phyloP scores from a whole-genome alignment of 2,329 filamentous ascomycete genomes.

The Fusarium nisikadoi region DNA sequence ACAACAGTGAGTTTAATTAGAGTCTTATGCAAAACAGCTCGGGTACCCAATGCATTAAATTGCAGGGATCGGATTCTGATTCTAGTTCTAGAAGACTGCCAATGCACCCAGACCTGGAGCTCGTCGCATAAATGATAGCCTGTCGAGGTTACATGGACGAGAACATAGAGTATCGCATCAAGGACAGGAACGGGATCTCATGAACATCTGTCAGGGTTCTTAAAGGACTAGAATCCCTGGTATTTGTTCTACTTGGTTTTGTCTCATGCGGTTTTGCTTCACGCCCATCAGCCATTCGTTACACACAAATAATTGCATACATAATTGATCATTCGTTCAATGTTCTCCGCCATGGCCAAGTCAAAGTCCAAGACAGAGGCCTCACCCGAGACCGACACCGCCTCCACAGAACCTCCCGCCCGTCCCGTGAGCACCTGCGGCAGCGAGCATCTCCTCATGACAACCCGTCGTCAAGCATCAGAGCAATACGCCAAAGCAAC shows the following conservation, averaged over 20 bases:
- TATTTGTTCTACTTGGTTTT: no score
- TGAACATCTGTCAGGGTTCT: neutral
- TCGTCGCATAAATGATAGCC: neutral
- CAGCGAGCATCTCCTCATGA: neutral
- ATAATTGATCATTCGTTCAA: rapidly evolving
- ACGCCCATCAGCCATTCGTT: neutral
- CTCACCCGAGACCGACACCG: neutral
- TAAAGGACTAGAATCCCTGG: neutral
- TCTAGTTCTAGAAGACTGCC: neutral
- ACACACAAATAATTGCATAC: neutral
- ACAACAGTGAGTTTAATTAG: neutral
- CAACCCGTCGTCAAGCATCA: constrained; percentile 3
- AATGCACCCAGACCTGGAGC: neutral
- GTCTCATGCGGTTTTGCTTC: neutral
- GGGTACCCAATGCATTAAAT: neutral
- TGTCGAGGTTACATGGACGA: neutral
- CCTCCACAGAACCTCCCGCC: neutral
- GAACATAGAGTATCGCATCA: rapidly evolving
- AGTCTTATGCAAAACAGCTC: neutral
- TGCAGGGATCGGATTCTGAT: neutral
- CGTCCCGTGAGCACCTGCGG: neutral
- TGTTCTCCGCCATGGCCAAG: neutral
- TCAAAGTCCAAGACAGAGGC: neutral
- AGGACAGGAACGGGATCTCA: neutral
- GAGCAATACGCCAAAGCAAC: constrained; percentile 12